Base-by-base conservation (phyloP, 805 yeast genomes). In the Barnettozyma sucrosica region DNA sequence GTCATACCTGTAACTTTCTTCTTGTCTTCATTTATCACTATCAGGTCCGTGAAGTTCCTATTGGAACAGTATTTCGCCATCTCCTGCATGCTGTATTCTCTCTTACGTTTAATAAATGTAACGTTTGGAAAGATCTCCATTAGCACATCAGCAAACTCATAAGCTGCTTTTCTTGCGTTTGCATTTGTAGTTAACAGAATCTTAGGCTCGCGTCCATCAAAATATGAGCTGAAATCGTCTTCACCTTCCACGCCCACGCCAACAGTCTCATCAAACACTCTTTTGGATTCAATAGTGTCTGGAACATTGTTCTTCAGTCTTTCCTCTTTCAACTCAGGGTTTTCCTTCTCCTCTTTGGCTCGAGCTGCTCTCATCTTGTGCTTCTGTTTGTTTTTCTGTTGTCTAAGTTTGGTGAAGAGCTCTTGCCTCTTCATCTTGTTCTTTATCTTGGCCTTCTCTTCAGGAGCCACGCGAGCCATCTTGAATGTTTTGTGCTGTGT, bases 1-100 rank as follows among this genome's bases (percentile, higher is more conserved):
- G 98, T 89, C 49, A 93, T 68, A 2, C 99, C 99, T 45, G 86
- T 90, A 34, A 93, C 95, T 53, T 76, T 77, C 66, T 92, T 93
- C 67, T 90, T 90, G 68, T 89, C 97, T 67, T 93, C 99, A 64
- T 93, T 93, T 51, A 93, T 80, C 43, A 93, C 89, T 26, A 93
- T 71, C 58, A 93, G 70, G 62, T 90, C 96, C 0, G 97, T 90
- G 68, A 77, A 93, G 19, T 83, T 92, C 62, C 98, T 72, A 61
- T 85, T 87, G 36, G 80, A 64, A 66, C 97, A 87, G 57, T 81
- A 80, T 49, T 80, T 79, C 11, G 95, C 89, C 77, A 93, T 93
- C 44, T 89, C 96, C 54, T 83, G 81, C 77, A 93, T 83, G 32
- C 77, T 75, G 64, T 81, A 90, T 57, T 92, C 92, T 56, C 81